A percentile compares a stretch with the other conserved stretches of the same genome.
These are phyloP conservation scores for Crithidia bombi DNA, from an alignment of 208 protist species.

Conservation along the genomic window DNA sequence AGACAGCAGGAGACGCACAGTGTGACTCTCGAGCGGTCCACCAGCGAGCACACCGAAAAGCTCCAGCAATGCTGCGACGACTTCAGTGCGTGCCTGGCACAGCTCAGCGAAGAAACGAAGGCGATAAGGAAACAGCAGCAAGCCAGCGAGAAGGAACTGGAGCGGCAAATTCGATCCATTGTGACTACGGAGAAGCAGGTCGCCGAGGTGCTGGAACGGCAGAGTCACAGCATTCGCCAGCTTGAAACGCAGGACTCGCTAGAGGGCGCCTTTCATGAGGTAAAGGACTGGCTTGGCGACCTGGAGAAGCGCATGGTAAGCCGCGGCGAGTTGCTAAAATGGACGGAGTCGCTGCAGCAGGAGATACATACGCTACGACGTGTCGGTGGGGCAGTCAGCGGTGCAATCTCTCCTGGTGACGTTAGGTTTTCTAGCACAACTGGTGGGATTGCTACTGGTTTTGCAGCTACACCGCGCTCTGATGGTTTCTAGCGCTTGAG, in stretches of 20 bases:
- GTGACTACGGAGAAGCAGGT: slow-evolving; percentile 13
- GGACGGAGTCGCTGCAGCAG: slow-evolving; percentile 44
- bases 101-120: slow-evolving; percentile 23
- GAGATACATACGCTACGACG: slow-evolving; percentile 46
- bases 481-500: no score
- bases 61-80: slow-evolving; percentile 7
- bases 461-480: no score
- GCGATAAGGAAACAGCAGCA: slow-evolving; percentile 7
- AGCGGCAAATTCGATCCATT: slow-evolving; percentile 23
- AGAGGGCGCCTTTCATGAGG: slow-evolving; percentile 68
- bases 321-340: slow-evolving; percentile 62
- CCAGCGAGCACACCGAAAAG: slow-evolving; percentile 1
- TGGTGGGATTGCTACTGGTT: no score
- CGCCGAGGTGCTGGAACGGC: slow-evolving; percentile 32
- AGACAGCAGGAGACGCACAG: slow-evolving; percentile 14
- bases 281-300: slow-evolving; percentile 86
- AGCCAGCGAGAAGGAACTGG: slow-evolving; percentile 8
- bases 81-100: slow-evolving; percentile 6
- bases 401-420: no score
- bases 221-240: slow-evolving; percentile 43
- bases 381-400: neutral
- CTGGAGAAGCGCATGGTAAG: slow-evolving; percentile 68
- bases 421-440: no score
- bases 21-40: neutral
- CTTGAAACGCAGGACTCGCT: slow-evolving; percentile 48